A percentile compares a stretch with the other conserved stretches of the same genome.
These are phyloP conservation scores for Coelastrella sp. DNA, from an alignment of 139 green algal species.

Conservation along the genomic window DNA sequence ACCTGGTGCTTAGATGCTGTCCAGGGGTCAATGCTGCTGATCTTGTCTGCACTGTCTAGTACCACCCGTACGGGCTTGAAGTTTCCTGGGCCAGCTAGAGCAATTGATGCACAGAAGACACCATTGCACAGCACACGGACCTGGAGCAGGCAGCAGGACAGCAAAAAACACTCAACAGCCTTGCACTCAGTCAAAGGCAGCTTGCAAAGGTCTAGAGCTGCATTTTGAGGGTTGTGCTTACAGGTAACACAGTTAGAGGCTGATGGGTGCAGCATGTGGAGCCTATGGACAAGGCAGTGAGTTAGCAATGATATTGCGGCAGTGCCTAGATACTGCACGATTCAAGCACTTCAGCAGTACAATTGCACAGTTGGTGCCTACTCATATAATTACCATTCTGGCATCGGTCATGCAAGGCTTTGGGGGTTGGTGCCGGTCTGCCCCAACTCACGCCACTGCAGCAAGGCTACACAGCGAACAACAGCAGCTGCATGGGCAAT, in stretches of 20 bases:
- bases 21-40: constrained; percentile 49
- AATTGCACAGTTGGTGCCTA: too few relatives aligned
- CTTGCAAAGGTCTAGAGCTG: too few relatives aligned
- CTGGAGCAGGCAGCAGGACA: constrained; percentile 4
- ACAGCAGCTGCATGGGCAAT: neutral
- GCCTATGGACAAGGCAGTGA: too few relatives aligned
- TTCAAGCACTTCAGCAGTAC: too few relatives aligned
- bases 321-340: neutral
- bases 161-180: neutral
- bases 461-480: too few relatives aligned
- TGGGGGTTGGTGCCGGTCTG: too few relatives aligned
- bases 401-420: too few relatives aligned
- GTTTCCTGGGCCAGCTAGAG: constrained; percentile 43
- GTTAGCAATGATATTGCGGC: neutral
- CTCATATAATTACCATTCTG: too few relatives aligned
- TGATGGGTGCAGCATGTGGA: too few relatives aligned
- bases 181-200: neutral
- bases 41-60: constrained; percentile 47
- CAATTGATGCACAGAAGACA: constrained; percentile 54
- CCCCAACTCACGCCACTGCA: too few relatives aligned
- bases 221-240: too few relatives aligned
- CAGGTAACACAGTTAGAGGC: too few relatives aligned
- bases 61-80: constrained; percentile 53
- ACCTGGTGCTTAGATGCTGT: constrained; percentile 48
- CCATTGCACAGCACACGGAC: constrained; percentile 47